Percentiles rank a stretch among this genome's conserved stretches.
These are phyloP conservation scores for Penicillium sp. DNA, from an alignment of 2,329 filamentous ascomycete genomes.

Conservation along the genomic window DNA sequence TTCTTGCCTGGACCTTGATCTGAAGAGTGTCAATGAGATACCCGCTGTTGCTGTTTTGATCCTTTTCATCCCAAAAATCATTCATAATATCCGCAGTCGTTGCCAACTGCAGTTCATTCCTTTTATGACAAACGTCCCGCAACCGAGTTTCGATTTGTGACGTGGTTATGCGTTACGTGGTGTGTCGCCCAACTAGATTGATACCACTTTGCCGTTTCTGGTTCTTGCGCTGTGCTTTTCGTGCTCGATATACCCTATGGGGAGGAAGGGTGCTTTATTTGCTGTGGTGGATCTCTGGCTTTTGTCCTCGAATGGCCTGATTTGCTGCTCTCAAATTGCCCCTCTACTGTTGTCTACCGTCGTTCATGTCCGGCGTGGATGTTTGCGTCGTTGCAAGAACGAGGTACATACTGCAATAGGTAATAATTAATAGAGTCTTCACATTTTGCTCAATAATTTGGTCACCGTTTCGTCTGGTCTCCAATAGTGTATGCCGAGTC, in stretches of 20 bases:
- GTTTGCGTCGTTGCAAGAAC: slow-evolving; percentile 17
- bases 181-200: slow-evolving; percentile 26
- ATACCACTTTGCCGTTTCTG: slow-evolving; percentile 27
- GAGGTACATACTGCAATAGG: slow-evolving; percentile 30
- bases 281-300: slow-evolving; percentile 11
- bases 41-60: slow-evolving; percentile 23
- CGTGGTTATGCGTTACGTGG: slow-evolving; percentile 28
- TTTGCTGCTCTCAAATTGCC: slow-evolving; percentile 21
- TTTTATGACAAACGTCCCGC: slow-evolving; percentile 33
- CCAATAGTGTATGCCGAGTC: too few relatives aligned
- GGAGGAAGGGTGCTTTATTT: slow-evolving; percentile 27
- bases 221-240: slow-evolving; percentile 23
- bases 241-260: slow-evolving; percentile 36
- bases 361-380: slow-evolving; percentile 17
- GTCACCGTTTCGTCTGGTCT: neutral
- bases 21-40: slow-evolving; percentile 31
- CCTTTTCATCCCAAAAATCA: slow-evolving; percentile 11
- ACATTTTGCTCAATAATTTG: slow-evolving; percentile 19
- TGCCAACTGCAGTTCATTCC: slow-evolving; percentile 26
- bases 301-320: slow-evolving; percentile 8
- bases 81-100: neutral
- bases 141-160: slow-evolving; percentile 29
- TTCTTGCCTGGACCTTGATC: slow-evolving; percentile 7
- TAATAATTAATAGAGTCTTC: slow-evolving; percentile 37
- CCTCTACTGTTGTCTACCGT: slow-evolving; percentile 23